These are phyloP conservation scores for Singerocomus inundabilis DNA, from an alignment of 1,284 basidiomycete species.

Conservation along the genomic window DNA sequence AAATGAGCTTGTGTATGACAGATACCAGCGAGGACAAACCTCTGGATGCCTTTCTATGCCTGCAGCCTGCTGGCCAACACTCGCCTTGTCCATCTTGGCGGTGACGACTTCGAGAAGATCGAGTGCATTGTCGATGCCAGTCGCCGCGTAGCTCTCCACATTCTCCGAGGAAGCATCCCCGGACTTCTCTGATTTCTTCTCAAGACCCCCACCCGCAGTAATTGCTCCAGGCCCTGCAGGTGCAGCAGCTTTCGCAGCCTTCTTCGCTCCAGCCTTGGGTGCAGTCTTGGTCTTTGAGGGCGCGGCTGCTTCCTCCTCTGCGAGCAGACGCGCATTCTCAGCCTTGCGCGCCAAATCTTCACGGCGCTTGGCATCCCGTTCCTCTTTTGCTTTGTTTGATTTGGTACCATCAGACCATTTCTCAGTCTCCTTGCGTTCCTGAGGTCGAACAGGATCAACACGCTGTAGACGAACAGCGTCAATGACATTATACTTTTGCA, in stretches of 20 bases:
- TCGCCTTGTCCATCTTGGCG: slow-evolving; percentile 90
- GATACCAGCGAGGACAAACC: slow-evolving; percentile 46
- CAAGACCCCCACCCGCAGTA: slow-evolving; percentile 60
- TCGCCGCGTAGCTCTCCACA: slow-evolving; percentile 74
- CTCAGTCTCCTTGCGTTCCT: slow-evolving; percentile 78
- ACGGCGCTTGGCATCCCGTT: slow-evolving; percentile 73
- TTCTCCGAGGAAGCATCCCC: slow-evolving; percentile 38
- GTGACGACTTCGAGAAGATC: slow-evolving; percentile 89
- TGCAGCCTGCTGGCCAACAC: slow-evolving; percentile 80
- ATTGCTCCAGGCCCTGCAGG: slow-evolving; percentile 78
- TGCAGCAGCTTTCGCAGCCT: slow-evolving; percentile 44
- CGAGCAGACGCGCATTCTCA: slow-evolving; percentile 72
- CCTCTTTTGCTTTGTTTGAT: slow-evolving; percentile 64
- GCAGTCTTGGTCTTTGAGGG: slow-evolving; percentile 65
- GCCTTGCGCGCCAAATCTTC: slow-evolving; percentile 75
- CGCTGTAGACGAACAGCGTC: slow-evolving; percentile 1
- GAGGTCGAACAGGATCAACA: slow-evolving; percentile 8
- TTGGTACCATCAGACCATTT: slow-evolving; percentile 76
- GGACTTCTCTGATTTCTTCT: slow-evolving; percentile 30
- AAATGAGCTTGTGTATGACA: slow-evolving; percentile 5
- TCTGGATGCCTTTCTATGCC: slow-evolving; percentile 92
- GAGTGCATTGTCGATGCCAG: slow-evolving; percentile 89
- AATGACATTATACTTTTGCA: slow-evolving; percentile 49
- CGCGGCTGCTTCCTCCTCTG: slow-evolving; percentile 78
- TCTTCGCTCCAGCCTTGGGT: slow-evolving; percentile 66